A percentile compares a stretch with the other conserved stretches of the same genome.
Conservation (phyloP, 2,329 filamentous ascomycete genomes). For the Colletotrichum lupini region DNA sequence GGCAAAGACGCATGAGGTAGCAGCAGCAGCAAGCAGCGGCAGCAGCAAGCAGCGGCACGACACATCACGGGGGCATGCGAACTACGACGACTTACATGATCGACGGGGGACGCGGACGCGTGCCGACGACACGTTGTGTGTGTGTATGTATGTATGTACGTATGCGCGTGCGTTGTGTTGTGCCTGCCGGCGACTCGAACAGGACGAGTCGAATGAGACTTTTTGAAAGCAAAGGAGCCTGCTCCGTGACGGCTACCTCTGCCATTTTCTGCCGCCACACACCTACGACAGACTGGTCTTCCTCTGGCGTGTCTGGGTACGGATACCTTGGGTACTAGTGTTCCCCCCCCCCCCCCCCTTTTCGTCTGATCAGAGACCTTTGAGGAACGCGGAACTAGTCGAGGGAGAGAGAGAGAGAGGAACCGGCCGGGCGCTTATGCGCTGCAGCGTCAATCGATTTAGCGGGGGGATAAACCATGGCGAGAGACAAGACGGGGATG, state of each 20-base stretch:
- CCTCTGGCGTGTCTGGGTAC: no score
- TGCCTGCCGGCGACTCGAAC: neutral
- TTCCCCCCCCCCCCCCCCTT: neutral
- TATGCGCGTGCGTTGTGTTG: neutral
- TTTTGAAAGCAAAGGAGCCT: neutral
- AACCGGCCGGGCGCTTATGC: conserved; percentile 10
- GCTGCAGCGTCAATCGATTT: conserved; percentile 13
- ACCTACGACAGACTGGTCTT: no score
- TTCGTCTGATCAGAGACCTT: neutral
- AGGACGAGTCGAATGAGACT: neutral
- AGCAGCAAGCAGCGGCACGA: neutral
- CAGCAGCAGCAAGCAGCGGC: no score
- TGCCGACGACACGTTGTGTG: neutral
- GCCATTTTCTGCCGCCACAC: neutral
- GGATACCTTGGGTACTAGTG: no score
- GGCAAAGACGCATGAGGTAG: neutral
- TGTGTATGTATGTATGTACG: no score
- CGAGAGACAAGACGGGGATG: no score
- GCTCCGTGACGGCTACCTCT: no score
- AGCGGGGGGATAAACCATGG: neutral
- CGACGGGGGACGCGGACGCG: neutral
- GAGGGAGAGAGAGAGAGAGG: neutral
- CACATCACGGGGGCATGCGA: neutral
- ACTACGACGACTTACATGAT: neutral
- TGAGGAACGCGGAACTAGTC: no score